Conservation (phyloP, 768 basidiomycete genomes). For the Amyloporia xantha region DNA sequence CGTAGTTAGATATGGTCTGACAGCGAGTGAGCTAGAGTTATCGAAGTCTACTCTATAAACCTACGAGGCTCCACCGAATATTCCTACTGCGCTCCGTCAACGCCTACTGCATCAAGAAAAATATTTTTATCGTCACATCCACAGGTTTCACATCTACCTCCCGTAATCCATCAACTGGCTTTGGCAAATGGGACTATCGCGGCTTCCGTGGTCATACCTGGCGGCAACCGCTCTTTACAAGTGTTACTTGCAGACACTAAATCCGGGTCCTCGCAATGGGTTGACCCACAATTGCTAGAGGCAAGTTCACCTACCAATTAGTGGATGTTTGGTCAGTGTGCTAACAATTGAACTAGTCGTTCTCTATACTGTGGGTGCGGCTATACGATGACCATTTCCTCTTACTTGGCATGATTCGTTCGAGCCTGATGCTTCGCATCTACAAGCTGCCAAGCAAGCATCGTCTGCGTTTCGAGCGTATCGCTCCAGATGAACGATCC, state of each 20-base stretch:
- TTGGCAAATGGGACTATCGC: neutral
- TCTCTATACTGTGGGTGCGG: constrained; percentile 28
- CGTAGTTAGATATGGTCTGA: neutral
- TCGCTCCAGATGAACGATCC: neutral
- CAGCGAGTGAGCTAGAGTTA: constrained; percentile 2
- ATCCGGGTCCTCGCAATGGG: constrained; percentile 16
- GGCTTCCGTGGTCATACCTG: neutral
- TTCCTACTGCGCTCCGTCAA: constrained; percentile 9
- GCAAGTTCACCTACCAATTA: too few relatives aligned
- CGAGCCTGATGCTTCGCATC: constrained; percentile 24
- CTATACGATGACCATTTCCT: constrained; percentile 26
- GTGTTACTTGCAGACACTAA: constrained; percentile 17
- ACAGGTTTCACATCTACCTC: constrained; percentile 8
- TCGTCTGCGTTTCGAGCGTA: neutral
- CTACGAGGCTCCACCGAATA: constrained; percentile 4
- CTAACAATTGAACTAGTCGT: constrained; percentile 21
- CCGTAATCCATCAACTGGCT: constrained; percentile 14
- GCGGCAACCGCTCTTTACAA: constrained; percentile 14
- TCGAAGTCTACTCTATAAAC: constrained; percentile 14
- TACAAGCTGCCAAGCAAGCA: constrained; percentile 28
- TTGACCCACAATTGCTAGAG: constrained; percentile 14
- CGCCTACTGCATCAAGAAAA: constrained; percentile 6
- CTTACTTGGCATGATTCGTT: constrained; percentile 25
- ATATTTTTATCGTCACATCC: constrained; percentile 12
- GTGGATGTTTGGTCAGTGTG: neutral